Conservation (phyloP, 345 rosid genomes). For the Arabidopsis suecica region DNA sequence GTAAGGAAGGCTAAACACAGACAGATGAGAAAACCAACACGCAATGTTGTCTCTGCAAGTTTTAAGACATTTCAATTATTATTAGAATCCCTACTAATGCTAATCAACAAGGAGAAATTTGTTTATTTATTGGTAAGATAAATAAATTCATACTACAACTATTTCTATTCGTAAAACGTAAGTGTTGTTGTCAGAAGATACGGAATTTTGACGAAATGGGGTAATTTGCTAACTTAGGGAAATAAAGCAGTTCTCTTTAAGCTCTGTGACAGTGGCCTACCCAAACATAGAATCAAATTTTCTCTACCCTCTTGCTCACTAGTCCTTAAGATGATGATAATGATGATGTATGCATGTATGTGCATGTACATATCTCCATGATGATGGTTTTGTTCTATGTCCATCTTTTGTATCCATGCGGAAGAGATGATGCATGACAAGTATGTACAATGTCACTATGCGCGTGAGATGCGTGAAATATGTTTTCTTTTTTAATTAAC, state of each 20-base stretch:
- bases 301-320: constrained; percentile 17
- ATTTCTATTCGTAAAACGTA: constrained; percentile 20
- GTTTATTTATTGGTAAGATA: neutral
- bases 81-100: neutral
- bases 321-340: constrained; percentile 11
- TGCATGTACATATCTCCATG: neutral
- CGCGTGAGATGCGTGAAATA: constrained; percentile 32
- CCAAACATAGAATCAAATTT: constrained; percentile 40
- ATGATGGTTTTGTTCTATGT: neutral
- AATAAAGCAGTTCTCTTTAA: constrained; percentile 39
- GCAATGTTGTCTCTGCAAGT: constrained; percentile 26
- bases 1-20: constrained; percentile 29
- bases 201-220: constrained; percentile 43
- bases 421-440: constrained; percentile 25
- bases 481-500: neutral
- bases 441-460: constrained; percentile 19
- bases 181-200: constrained; percentile 43
- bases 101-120: neutral
- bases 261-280: constrained; percentile 39
- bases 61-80: neutral
- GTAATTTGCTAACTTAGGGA: constrained; percentile 37
- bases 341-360: constrained; percentile 14
- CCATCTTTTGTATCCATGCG: neutral
- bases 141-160: neutral
- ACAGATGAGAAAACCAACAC: constrained; percentile 40